Conservation (phyloP, 768 basidiomycete genomes). For the Mycena maculata region DNA sequence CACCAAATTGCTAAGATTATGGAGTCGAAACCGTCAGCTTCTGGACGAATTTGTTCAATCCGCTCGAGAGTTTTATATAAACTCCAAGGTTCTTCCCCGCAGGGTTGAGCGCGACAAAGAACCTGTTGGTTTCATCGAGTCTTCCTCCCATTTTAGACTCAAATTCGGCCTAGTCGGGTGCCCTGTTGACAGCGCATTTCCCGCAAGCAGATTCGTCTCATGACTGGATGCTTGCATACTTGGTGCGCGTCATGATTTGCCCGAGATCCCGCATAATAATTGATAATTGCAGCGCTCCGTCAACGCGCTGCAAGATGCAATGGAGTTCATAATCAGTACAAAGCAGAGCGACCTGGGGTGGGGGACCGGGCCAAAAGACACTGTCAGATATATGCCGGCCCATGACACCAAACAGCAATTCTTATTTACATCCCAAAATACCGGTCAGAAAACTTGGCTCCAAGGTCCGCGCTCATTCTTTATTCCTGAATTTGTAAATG, state of each 20-base stretch:
- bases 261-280: too few species aligned
- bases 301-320: constrained; percentile 10
- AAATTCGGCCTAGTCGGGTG: constrained; percentile 10
- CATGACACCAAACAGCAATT: constrained; percentile 23
- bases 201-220: constrained; percentile 20
- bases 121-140: not conserved
- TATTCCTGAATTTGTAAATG: not conserved
- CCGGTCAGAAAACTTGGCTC: constrained; percentile 25
- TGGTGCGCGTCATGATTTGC: not conserved
- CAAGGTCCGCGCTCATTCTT: constrained; percentile 14
- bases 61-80: constrained; percentile 25
- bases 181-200: constrained; percentile 25
- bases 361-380: constrained; percentile 24
- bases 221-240: constrained; percentile 31
- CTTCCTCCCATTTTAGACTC: not conserved
- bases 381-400: constrained; percentile 25
- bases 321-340: constrained; percentile 26
- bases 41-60: constrained; percentile 25
- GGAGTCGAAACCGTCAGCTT: constrained; percentile 23
- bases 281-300: constrained; percentile 15
- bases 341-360: constrained; percentile 28
- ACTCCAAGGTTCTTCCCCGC: constrained; percentile 23
- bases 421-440: constrained; percentile 11
- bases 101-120: constrained; percentile 25
- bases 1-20: not conserved